phyloP scores from a whole-genome alignment of 305 asterid genomes.

The Fraxinus dipetala region DNA sequence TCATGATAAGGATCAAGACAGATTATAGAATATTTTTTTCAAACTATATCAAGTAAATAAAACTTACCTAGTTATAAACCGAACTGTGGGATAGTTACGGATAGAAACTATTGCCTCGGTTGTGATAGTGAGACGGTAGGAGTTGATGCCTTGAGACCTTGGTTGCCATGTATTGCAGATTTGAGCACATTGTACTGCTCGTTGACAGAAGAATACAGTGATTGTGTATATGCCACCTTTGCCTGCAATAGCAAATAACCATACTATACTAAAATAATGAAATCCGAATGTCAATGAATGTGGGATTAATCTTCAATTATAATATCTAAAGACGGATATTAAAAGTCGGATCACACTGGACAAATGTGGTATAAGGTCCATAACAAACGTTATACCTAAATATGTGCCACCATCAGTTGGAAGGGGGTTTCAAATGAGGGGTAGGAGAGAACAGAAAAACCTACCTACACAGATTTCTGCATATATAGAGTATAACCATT shows the following conservation, averaged over 20 bases:
- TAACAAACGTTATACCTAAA: background rate
- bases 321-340: background rate
- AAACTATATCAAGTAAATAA: background rate
- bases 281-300: background rate
- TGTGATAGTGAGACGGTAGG: slow-evolving; percentile 58
- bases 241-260: slow-evolving; percentile 47
- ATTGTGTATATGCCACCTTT: slow-evolving; percentile 46
- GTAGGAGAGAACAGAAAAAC: background rate
- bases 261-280: background rate
- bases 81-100: slow-evolving; percentile 5
- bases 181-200: slow-evolving; percentile 68
- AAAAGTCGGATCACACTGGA: background rate
- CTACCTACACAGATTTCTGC: background rate
- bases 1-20: background rate
- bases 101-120: slow-evolving; percentile 60
- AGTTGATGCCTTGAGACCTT: slow-evolving; percentile 68
- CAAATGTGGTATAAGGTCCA: background rate
- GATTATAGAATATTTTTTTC: background rate
- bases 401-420: background rate
- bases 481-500: background rate
- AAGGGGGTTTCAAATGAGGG: background rate
- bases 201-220: slow-evolving; percentile 53
- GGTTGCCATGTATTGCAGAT: slow-evolving; percentile 73
- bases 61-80: slow-evolving; percentile 36
- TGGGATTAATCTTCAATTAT: background rate